Base-by-base conservation (phyloP, 2,329 filamentous ascomycete genomes). In the Aspergillus piperis region DNA sequence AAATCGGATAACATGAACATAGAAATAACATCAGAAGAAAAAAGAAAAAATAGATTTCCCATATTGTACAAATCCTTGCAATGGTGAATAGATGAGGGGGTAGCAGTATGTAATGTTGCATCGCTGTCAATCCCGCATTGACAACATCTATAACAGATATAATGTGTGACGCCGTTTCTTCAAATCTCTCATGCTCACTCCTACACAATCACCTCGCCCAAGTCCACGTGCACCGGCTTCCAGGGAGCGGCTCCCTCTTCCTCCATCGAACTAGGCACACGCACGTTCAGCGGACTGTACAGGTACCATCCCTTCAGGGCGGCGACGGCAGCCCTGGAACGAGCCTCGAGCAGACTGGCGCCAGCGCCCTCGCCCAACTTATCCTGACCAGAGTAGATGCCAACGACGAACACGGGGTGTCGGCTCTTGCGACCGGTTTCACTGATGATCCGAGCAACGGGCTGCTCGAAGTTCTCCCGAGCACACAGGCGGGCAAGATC, bases 241-340 rank as follows among this genome's bases (percentile, higher is more conserved):
- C 88, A 91, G 5, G 84, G 81, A 69, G 79, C 79, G 47, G 86
- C 85, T 50, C 81, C 83, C 64, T 86, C 81, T 57, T 83, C 81
- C 66, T 90, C 82, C 80, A 85, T 89, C 64, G 90, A 87, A 72
- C 89, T 91, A 23, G 89, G 89, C 62, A 91, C 81, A 60, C 84
- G 83, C 53, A 87, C 84, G 64, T 86, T 79, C 67, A 84, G 72
- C 1, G 95, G 94, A 75, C 88, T 93, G 81, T 99, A 99, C 56
- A 99, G 82, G 77, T 99, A 99, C 95, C 95, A 99, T 5, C 89
- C 84, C 83, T 96, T 96, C 72, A 99, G 82, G 17, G 92, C 88
- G 64, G 90, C 88, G 71, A 96, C 93, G 39, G 91, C 87, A 19
- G 95, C 95, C 75, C 91, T 86, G 64, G 86, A 83, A 64, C 91